Percentiles rank a stretch among this genome's conserved stretches.
Conservation (phyloP, 2,329 filamentous ascomycete genomes). For the Penicillium sp. region DNA sequence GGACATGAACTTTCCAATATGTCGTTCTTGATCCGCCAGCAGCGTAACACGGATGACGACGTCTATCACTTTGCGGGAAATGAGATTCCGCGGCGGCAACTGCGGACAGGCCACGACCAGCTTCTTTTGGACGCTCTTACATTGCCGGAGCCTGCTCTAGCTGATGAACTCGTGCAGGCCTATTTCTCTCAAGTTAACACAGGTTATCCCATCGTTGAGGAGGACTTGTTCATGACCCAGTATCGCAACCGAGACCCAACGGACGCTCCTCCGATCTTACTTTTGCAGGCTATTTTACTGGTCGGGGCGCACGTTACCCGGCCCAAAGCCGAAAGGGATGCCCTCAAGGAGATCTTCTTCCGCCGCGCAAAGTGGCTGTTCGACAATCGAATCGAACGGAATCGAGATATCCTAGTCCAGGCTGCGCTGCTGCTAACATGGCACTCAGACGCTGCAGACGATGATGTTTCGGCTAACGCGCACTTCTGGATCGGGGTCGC, state of each 20-base stretch:
- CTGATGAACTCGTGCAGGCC: slow-evolving; percentile 56
- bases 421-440: slow-evolving; percentile 60
- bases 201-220: slow-evolving; percentile 58
- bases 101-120: slow-evolving; percentile 51
- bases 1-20: slow-evolving; percentile 62
- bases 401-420: slow-evolving; percentile 60
- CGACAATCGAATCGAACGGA: slow-evolving; percentile 59
- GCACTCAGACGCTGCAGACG: slow-evolving; percentile 59
- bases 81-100: slow-evolving; percentile 48
- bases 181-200: slow-evolving; percentile 59
- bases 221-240: slow-evolving; percentile 57
- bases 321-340: slow-evolving; percentile 46
- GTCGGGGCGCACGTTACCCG: slow-evolving; percentile 58
- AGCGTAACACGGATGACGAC: slow-evolving; percentile 48
- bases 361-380: slow-evolving; percentile 59
- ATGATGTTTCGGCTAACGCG: slow-evolving; percentile 60
- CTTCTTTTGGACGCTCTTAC: slow-evolving; percentile 55
- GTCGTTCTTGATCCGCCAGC: slow-evolving; percentile 60
- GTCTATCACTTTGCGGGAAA: slow-evolving; percentile 52
- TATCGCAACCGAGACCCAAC: slow-evolving; percentile 53
- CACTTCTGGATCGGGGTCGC: slow-evolving; percentile 61
- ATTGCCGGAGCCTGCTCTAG: slow-evolving; percentile 54
- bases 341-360: slow-evolving; percentile 56
- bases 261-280: slow-evolving; percentile 53
- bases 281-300: slow-evolving; percentile 57